These are phyloP conservation scores for Vicia faba DNA, from an alignment of 306 rosid genomes.

Conservation along the genomic window DNA sequence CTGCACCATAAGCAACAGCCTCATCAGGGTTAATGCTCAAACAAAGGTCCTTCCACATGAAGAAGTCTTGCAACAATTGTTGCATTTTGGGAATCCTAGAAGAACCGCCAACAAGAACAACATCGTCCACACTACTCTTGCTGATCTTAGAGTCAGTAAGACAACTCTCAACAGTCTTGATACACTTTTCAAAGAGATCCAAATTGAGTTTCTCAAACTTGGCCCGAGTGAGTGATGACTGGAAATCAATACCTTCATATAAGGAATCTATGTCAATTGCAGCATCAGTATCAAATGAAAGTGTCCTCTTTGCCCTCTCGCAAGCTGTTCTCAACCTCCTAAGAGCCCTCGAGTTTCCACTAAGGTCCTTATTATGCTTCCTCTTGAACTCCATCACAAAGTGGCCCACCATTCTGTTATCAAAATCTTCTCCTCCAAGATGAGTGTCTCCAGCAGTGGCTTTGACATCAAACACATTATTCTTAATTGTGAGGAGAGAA, in stretches of 20 bases:
- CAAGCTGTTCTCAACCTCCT: slow-evolving; percentile 30
- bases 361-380: slow-evolving; percentile 28
- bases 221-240: not conserved
- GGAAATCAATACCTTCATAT: not conserved
- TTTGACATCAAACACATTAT: slow-evolving; percentile 3
- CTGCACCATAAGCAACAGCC: slow-evolving; percentile 38
- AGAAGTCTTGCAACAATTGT: slow-evolving; percentile 5
- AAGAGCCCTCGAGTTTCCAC: slow-evolving; percentile 3
- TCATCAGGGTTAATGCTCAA: slow-evolving; percentile 22
- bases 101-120: slow-evolving; percentile 30
- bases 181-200: not conserved
- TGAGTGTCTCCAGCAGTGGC: slow-evolving; percentile 39
- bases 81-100: slow-evolving; percentile 33
- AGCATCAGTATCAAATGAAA: not conserved
- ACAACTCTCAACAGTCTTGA: slow-evolving; percentile 14
- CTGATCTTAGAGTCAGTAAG: not conserved
- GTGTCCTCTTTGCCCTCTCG: slow-evolving; percentile 19
- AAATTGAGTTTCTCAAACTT: slow-evolving; percentile 23
- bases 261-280: slow-evolving; percentile 16
- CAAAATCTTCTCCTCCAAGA: slow-evolving; percentile 45
- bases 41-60: not conserved
- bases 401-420: slow-evolving; percentile 33
- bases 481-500: slow-evolving; percentile 51
- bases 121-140: slow-evolving; percentile 13
- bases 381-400: slow-evolving; percentile 32